A percentile compares a stretch with the other conserved stretches of the same genome.
Evolutionary conservation across 2,329 filamentous ascomycete species (phyloP).

Genomic region (Onygena corvina): DNA sequence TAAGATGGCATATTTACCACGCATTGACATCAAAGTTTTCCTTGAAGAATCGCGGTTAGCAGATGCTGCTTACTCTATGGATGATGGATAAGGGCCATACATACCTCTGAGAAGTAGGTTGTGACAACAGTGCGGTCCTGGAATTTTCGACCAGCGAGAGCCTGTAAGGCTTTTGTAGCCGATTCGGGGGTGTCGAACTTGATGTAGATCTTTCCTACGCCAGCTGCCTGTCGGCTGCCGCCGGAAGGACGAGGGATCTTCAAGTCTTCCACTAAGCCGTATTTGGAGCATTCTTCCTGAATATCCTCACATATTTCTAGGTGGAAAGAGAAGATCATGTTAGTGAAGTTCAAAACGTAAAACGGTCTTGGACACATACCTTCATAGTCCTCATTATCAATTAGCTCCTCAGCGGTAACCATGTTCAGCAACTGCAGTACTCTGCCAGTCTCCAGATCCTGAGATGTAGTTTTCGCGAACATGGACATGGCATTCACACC

Average conservation of each 20-base stretch:
- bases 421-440: conserved; percentile 94
- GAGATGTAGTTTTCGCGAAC: conserved; percentile 78
- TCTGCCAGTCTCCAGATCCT: conserved; percentile 64
- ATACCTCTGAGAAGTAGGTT: conserved; percentile 88
- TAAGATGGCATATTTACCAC: conserved; percentile 48
- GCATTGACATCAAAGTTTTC: conserved; percentile 90
- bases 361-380: conserved; percentile 42
- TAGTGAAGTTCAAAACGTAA: neutral
- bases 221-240: conserved; percentile 69
- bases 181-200: conserved; percentile 73
- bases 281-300: conserved; percentile 84
- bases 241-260: conserved; percentile 84
- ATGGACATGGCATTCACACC: conserved; percentile 96
- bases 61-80: conserved; percentile 23
- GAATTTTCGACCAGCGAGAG: conserved; percentile 92
- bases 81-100: neutral
- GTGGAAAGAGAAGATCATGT: neutral
- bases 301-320: conserved; percentile 95
- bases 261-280: conserved; percentile 69
- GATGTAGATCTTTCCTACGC: conserved; percentile 95
- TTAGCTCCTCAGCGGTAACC: conserved; percentile 89
- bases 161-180: conserved; percentile 71
- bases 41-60: conserved; percentile 32
- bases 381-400: conserved; percentile 91
- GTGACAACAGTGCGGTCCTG: conserved; percentile 91